Percentiles rank a stretch among this genome's conserved stretches.
These are phyloP conservation scores for Mycena maculata DNA, from an alignment of 768 basidiomycete genomes.

Conservation along the genomic window DNA sequence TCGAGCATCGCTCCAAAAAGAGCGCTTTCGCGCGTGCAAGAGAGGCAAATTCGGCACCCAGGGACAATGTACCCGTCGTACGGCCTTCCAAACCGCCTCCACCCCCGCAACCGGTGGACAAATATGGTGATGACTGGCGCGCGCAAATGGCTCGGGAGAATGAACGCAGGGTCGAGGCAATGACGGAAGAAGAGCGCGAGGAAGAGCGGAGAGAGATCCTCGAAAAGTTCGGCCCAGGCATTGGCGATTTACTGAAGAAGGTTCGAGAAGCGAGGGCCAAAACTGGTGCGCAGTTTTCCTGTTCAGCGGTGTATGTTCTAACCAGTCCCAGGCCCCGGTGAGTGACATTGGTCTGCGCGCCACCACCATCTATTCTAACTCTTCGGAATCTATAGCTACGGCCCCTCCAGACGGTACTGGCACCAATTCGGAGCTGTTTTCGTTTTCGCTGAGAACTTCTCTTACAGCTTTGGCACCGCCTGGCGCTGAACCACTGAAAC, in stretches of 20 bases:
- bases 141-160: constrained; percentile 77
- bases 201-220: constrained; percentile 73
- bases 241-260: constrained; percentile 70
- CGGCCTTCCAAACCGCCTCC: constrained; percentile 20
- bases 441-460: background rate
- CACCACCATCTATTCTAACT: background rate
- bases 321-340: background rate
- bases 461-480: background rate
- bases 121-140: constrained; percentile 57
- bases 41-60: constrained; percentile 43
- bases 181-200: constrained; percentile 79
- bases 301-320: background rate
- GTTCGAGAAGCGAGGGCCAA: constrained; percentile 62
- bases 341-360: constrained; percentile 1
- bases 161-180: constrained; percentile 65
- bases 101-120: constrained; percentile 27
- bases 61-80: constrained; percentile 46
- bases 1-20: constrained; percentile 70
- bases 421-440: background rate
- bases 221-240: constrained; percentile 76
- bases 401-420: background rate
- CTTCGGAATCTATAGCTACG: background rate
- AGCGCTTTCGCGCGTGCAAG: constrained; percentile 69
- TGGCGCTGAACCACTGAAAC: background rate
- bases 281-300: constrained; percentile 2